A percentile compares a stretch with the other conserved stretches of the same genome.
Conservation (phyloP, 306 rosid genomes). For the Mimosa bimucronata region DNA sequence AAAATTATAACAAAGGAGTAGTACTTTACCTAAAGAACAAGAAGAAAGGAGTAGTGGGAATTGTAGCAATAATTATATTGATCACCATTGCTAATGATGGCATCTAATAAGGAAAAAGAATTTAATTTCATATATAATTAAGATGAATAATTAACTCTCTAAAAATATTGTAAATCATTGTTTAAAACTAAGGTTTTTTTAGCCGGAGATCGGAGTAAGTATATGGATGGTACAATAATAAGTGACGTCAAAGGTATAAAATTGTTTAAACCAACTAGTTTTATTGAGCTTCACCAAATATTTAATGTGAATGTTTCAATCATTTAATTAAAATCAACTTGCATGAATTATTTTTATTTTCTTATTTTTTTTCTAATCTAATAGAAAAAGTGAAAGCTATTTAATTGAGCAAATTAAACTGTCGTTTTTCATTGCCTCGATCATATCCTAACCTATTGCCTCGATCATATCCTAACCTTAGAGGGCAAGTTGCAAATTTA, state of each 20-base stretch:
- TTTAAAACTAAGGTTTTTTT: no score
- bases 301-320: background rate
- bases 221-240: background rate
- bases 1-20: no score
- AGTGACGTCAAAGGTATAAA: background rate
- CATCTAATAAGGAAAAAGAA: no score
- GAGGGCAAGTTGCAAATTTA: constrained; percentile 5
- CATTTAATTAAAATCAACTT: background rate
- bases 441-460: constrained; percentile 17
- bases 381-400: background rate
- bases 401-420: background rate
- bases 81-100: background rate
- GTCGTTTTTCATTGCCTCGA: constrained; percentile 4
- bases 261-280: background rate
- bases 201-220: background rate
- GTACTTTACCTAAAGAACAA: no score
- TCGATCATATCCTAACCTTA: constrained; percentile 3
- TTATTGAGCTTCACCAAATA: background rate
- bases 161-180: background rate
- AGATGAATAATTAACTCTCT: background rate
- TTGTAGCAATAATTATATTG: background rate
- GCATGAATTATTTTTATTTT: background rate
- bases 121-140: no score
- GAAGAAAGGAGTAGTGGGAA: background rate
- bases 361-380: background rate